A percentile compares a stretch with the other conserved stretches of the same genome.
Conservation (phyloP, 345 rosid genomes). For the Syzygium jambos region DNA sequence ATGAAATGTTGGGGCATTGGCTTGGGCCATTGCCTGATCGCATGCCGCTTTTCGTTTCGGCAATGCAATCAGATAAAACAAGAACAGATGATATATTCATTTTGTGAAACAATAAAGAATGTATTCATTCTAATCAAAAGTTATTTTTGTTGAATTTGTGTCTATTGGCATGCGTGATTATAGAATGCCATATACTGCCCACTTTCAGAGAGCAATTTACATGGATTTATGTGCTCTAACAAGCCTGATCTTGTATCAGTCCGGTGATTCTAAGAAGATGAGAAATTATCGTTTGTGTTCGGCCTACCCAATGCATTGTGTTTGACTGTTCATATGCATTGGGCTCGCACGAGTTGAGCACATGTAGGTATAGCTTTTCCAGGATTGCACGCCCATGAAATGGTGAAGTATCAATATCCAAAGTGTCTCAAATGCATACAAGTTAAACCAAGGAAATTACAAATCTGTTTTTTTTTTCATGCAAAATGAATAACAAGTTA, state of each 20-base stretch:
- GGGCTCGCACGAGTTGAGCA: background rate
- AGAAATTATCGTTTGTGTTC: background rate
- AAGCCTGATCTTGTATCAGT: background rate
- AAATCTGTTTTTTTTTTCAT: background rate
- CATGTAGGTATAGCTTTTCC: background rate
- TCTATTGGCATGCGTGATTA: too few species aligned
- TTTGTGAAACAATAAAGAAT: too few species aligned
- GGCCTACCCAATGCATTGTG: background rate
- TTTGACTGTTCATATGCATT: background rate
- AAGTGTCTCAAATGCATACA: background rate
- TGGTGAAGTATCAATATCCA: background rate
- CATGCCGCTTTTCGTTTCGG: too few species aligned
- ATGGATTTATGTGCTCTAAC: background rate
- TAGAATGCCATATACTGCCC: too few species aligned
- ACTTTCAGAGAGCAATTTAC: too few species aligned
- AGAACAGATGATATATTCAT: too few species aligned
- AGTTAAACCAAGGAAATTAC: background rate
- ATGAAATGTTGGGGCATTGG: too few species aligned
- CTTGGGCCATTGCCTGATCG: too few species aligned
- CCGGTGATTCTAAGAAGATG: background rate
- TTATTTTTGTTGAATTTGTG: too few species aligned
- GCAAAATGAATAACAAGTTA: background rate
- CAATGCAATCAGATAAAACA: too few species aligned
- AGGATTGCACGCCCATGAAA: background rate
- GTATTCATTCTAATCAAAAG: too few species aligned